These are phyloP conservation scores for Phytophthora vignae DNA, from an alignment of 352 stramenopile species.

Conservation along the genomic window DNA sequence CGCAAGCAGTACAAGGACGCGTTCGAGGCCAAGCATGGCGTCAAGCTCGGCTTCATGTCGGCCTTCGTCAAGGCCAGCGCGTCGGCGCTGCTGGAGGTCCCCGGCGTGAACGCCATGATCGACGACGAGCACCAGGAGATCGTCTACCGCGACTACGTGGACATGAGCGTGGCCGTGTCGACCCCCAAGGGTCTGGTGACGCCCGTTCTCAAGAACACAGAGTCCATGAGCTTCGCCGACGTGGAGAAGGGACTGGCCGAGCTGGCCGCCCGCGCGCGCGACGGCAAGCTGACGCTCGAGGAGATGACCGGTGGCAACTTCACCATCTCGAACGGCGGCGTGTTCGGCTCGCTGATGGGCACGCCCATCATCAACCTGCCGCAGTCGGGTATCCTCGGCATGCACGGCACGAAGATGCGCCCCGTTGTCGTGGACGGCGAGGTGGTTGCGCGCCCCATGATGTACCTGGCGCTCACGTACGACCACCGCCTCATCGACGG, in stretches of 20 bases:
- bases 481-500: constrained; percentile 99
- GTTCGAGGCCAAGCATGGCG: constrained; percentile 98
- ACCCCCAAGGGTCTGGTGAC: constrained; percentile 97
- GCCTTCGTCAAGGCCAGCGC: constrained; percentile 98
- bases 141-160: constrained; percentile 98
- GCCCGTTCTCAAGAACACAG: constrained; percentile 97
- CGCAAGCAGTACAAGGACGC: constrained; percentile 96
- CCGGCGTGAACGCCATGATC: constrained; percentile 98
- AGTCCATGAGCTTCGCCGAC: constrained; percentile 98
- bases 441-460: constrained; percentile 98
- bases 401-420: constrained; percentile 99
- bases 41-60: constrained; percentile 99
- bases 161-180: constrained; percentile 98
- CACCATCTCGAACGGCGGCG: constrained; percentile 98
- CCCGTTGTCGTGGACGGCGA: constrained; percentile 95
- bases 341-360: constrained; percentile 95
- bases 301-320: constrained; percentile 85
- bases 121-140: constrained; percentile 98
- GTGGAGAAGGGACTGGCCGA: constrained; percentile 97
- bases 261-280: constrained; percentile 86
- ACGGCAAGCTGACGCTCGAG: constrained; percentile 80
- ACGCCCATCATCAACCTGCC: constrained; percentile 99
- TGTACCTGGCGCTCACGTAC: constrained; percentile 99
- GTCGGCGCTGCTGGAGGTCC: constrained; percentile 93
- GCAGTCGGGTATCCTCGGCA: constrained; percentile 98